Conservation (phyloP, 441 rosid species). For the Pelargonium myrrhifolium region DNA sequence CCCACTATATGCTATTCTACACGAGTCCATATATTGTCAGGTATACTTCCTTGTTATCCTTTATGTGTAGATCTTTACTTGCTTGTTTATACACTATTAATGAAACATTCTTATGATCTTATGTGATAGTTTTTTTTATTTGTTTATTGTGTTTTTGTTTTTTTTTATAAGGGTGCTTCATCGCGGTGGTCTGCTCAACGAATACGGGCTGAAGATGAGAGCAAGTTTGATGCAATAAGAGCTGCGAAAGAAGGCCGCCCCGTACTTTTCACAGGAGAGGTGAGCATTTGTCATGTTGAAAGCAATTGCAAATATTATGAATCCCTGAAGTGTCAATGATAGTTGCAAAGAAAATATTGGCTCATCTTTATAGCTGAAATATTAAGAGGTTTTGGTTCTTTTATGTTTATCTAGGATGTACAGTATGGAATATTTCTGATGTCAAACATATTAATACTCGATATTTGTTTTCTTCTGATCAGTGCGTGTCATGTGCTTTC, state of each 20-base stretch:
- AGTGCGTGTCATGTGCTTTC: not conserved
- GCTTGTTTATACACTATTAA: not conserved
- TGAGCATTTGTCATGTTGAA: slow-evolving; percentile 17
- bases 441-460: not conserved
- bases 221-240: slow-evolving; percentile 53
- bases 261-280: slow-evolving; percentile 87
- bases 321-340: not conserved
- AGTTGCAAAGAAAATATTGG: not conserved
- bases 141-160: no score
- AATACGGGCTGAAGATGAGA: slow-evolving; percentile 36
- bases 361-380: not conserved
- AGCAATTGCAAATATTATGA: not conserved
- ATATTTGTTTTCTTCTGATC: not conserved
- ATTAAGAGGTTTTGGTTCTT: not conserved
- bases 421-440: not conserved
- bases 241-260: slow-evolving; percentile 63
- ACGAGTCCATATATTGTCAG: slow-evolving; percentile 84
- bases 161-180: slow-evolving; percentile 81
- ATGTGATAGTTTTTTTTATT: slow-evolving; percentile 3
- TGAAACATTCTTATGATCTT: not conserved
- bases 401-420: not conserved
- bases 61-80: not conserved
- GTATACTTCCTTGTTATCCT: slow-evolving; percentile 33
- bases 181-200: slow-evolving; percentile 79
- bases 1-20: slow-evolving; percentile 79